Evolutionary conservation across 371 early-diverging fungal species (phyloP).

Genomic region (Capniomyces stellatus): DNA sequence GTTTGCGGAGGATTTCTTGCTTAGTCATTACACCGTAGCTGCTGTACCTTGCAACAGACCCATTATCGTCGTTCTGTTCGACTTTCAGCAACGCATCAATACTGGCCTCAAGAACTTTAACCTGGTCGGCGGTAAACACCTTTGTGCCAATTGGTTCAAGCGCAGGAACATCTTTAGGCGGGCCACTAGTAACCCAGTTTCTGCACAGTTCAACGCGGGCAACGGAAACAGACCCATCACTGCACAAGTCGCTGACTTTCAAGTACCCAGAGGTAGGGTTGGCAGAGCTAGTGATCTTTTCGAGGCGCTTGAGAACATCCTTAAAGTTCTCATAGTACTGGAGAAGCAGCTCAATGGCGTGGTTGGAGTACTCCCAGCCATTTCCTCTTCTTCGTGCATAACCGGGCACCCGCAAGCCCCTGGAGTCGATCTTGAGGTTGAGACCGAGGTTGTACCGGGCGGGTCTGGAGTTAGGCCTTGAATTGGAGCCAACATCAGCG

Average conservation of each 20-base stretch:
- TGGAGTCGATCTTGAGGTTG: constrained; percentile 74
- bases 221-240: too few relatives aligned
- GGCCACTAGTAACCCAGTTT: too few relatives aligned
- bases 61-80: too few relatives aligned
- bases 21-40: too few relatives aligned
- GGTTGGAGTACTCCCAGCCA: constrained; percentile 71
- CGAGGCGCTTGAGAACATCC: constrained; percentile 10
- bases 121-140: constrained; percentile 7
- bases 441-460: constrained; percentile 62
- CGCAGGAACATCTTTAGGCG: constrained; percentile 38
- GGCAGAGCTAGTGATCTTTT: too few relatives aligned
- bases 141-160: constrained; percentile 39
- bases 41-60: too few relatives aligned
- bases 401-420: constrained; percentile 66
- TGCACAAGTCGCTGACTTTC: too few relatives aligned
- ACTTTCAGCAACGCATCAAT: neutral
- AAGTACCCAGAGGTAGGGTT: too few relatives aligned
- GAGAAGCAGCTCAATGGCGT: constrained; percentile 49
- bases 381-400: constrained; percentile 52
- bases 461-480: constrained; percentile 18
- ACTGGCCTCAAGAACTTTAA: constrained; percentile 6
- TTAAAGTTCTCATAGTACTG: constrained; percentile 53
- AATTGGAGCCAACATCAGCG: constrained; percentile 20
- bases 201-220: too few relatives aligned
- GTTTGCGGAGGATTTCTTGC: constrained; percentile 15